phyloP scores from a whole-genome alignment of 345 rosid genomes.

The Salix udensis region DNA sequence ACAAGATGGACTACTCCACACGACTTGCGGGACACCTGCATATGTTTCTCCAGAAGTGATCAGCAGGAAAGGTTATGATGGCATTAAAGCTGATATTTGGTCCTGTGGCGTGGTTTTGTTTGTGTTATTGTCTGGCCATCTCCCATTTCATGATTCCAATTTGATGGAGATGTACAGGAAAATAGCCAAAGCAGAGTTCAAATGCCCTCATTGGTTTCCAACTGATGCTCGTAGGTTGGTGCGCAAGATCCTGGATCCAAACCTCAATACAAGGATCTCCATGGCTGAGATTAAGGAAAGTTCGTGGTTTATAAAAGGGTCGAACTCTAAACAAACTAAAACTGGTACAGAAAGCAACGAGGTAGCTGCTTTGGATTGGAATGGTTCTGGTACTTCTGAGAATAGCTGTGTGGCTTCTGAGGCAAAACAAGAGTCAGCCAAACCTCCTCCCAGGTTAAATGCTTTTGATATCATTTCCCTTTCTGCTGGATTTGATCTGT shows the following conservation, averaged over 20 bases:
- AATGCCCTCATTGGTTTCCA: slow-evolving; percentile 27
- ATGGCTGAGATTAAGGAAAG: slow-evolving; percentile 20
- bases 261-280: slow-evolving; percentile 17
- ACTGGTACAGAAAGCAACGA: slow-evolving; percentile 2
- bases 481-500: slow-evolving; percentile 27
- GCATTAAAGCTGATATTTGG: slow-evolving; percentile 29
- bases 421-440: slow-evolving; percentile 4
- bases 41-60: slow-evolving; percentile 31
- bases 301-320: slow-evolving; percentile 17
- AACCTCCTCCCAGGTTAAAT: slow-evolving; percentile 16
- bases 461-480: slow-evolving; percentile 28
- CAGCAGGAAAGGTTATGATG: slow-evolving; percentile 31
- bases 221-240: slow-evolving; percentile 21
- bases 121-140: slow-evolving; percentile 24
- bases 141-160: slow-evolving; percentile 29
- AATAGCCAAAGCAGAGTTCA: slow-evolving; percentile 24
- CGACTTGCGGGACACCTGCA: slow-evolving; percentile 34
- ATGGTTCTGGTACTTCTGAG: slow-evolving; percentile 19
- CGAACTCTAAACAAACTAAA: slow-evolving; percentile 14
- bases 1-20: slow-evolving; percentile 27
- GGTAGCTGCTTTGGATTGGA: slow-evolving; percentile 1
- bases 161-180: slow-evolving; percentile 31
- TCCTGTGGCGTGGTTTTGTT: slow-evolving; percentile 31
- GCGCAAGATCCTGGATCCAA: slow-evolving; percentile 20
- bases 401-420: slow-evolving; percentile 6